Base-by-base conservation (phyloP, 2,329 filamentous ascomycete genomes). In the Cladosporium sp. region DNA sequence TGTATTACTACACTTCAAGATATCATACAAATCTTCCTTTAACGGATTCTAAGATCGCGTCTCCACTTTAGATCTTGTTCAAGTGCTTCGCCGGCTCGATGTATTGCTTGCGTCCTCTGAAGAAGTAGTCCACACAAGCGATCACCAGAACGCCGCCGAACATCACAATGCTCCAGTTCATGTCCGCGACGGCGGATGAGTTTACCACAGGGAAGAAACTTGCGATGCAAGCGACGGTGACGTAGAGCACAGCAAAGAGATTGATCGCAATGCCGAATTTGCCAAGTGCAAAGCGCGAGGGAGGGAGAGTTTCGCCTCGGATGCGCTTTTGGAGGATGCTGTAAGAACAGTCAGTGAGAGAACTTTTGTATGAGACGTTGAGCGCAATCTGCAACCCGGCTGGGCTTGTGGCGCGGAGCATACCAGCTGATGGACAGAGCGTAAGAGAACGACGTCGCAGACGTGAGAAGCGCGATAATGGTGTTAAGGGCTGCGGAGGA, bases 391-490 rank as follows among this genome's bases (percentile, higher is more conserved):
- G 52, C 11, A 21, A 21, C 12, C 18, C 11, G 52, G 28, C 14
- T 2, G 2, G 2, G 28, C 7, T 2, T 10, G 26, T 7, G 28
- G 32, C 7, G 30, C 5, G 14, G n/a, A 30, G 18, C 59, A 10
- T 61, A 61, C 59, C 75, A 75, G 62, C 75, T 75, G 65, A 81
- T 80, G 26, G 73, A 75, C 59, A 81, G 73, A 51, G 77, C 72
- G 72, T 81, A 82, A 10, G 78, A 78, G 11, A 76, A 77, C 73
- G 80, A 76, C 1, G 78, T 70, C 3, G 76, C 75, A 6, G 76
- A 75, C 12, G 77, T 71, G 58, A 75, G 75, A 14, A 81, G 74
- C 0, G 77, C 79, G 38, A 80, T 76, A 64, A 80, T 71, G 63
- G 75, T 72, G 66, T 78, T 78, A 69, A 72, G 49, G 3, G 61